Evolutionary conservation across 2,329 filamentous ascomycete genomes (phyloP).

Genomic region (Sodiomyces alkalinus): DNA sequence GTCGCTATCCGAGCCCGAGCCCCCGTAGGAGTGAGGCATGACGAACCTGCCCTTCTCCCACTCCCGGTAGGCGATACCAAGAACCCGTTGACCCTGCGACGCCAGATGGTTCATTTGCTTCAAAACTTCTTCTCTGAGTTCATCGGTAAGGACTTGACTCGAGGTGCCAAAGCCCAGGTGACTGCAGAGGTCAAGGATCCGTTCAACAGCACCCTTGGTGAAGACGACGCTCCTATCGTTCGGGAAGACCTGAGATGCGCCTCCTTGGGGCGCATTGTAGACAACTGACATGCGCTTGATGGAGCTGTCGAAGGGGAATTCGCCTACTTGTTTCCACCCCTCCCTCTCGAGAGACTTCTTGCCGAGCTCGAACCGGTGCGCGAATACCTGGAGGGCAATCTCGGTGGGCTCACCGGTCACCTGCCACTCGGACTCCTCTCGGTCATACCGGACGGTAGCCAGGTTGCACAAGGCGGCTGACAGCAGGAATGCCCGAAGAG

Average conservation of each 20-base stretch:
- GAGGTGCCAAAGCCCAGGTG: conserved; percentile 26
- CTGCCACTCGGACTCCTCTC: conserved; percentile 43
- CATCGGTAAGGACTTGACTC: conserved; percentile 31
- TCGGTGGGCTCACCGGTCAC: conserved; percentile 60
- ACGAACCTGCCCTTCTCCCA: conserved; percentile 34
- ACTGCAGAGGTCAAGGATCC: conserved; percentile 40
- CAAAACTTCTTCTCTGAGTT: conserved; percentile 33
- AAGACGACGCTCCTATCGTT: conserved; percentile 34
- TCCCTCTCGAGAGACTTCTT: conserved; percentile 34
- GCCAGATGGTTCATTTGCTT: conserved; percentile 43
- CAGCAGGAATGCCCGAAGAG: conserved; percentile 34
- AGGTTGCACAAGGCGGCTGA: conserved; percentile 51
- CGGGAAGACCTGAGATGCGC: conserved; percentile 1
- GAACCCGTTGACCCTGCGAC: conserved; percentile 54
- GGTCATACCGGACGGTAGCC: conserved; percentile 40
- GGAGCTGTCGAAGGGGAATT: conserved; percentile 66
- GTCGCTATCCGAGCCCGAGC: conserved; percentile 19
- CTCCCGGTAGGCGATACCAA: conserved; percentile 53
- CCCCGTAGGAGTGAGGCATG: conserved; percentile 1
- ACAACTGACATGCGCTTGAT: conserved; percentile 72
- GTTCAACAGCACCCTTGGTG: conserved; percentile 48
- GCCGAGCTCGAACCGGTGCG: conserved; percentile 48
- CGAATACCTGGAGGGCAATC: conserved; percentile 62
- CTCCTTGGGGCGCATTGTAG: conserved; percentile 32
- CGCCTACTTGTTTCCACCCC: conserved; percentile 49